Evolutionary conservation across 129 eudicot genomes (phyloP).

Genomic region (Escallonia herrerae): DNA sequence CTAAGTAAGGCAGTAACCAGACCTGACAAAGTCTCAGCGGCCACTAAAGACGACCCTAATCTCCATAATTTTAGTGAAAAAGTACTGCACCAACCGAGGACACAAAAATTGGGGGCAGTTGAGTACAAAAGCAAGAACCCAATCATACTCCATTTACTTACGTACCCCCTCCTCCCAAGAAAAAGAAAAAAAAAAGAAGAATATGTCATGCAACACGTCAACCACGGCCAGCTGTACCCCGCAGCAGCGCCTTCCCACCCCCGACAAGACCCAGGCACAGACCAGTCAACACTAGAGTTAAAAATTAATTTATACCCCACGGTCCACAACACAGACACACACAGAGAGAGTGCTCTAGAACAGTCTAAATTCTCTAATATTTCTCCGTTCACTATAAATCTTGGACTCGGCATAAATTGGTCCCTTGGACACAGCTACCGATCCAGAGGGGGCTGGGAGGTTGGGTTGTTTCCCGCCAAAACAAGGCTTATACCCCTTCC

Average conservation of each 20-base stretch:
- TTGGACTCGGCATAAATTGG: constrained; percentile 7
- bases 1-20: no score
- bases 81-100: no score
- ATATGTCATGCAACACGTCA: not conserved
- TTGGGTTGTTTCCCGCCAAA: constrained; percentile 32
- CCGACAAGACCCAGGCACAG: constrained; percentile 1
- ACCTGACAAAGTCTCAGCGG: no score
- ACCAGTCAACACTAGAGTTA: not conserved
- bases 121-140: not conserved
- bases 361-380: not conserved
- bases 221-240: constrained; percentile 1
- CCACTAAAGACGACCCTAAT: no score
- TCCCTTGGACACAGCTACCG: not conserved
- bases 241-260: not conserved
- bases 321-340: not conserved
- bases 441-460: constrained; percentile 19
- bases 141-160: not conserved
- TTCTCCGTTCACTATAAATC: not conserved
- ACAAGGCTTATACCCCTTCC: not conserved
- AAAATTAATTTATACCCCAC: not conserved
- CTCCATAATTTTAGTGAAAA: no score
- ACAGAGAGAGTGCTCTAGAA: not conserved
- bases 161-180: no score
- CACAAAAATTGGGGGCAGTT: not conserved
- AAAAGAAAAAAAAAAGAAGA: not conserved